Percentiles rank a stretch among this genome's conserved stretches.
Conservation (phyloP, 352 stramenopile species). For the Phytopythium mirpurense region DNA sequence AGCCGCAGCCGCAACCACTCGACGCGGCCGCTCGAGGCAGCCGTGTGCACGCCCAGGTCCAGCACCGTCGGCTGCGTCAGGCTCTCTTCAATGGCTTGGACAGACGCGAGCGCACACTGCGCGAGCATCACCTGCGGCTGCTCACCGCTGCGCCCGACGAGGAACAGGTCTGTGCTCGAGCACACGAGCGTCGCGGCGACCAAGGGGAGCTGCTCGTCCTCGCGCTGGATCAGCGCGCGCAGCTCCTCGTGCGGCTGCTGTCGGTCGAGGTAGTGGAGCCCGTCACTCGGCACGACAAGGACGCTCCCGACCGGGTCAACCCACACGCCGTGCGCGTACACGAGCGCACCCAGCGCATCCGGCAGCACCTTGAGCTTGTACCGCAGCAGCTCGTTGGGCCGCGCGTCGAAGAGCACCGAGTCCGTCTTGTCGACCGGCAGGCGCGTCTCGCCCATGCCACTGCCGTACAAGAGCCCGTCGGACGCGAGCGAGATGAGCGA, state of each 20-base stretch:
- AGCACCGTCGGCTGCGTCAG: constrained; percentile 55
- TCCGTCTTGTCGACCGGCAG: constrained; percentile 24
- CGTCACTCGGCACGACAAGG: constrained; percentile 11
- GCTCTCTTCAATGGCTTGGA: constrained; percentile 69
- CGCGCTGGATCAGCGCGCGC: constrained; percentile 23
- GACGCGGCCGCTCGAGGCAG: constrained; percentile 14
- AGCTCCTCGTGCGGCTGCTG: constrained; percentile 21
- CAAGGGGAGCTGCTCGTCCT: constrained; percentile 20
- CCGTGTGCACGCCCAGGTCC: constrained; percentile 45
- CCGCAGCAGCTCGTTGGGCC: constrained; percentile 62
- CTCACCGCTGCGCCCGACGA: constrained; percentile 39
- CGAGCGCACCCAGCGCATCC: constrained; percentile 39
- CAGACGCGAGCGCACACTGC: constrained; percentile 31
- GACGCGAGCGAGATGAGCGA: constrained; percentile 74
- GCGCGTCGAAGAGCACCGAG: constrained; percentile 34
- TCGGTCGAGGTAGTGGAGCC: constrained; percentile 23
- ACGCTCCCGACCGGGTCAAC: constrained; percentile 25
- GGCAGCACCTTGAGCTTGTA: constrained; percentile 75
- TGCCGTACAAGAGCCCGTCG: constrained; percentile 65
- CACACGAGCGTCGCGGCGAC: constrained; percentile 44
- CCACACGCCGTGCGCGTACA: constrained; percentile 67
- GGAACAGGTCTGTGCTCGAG: constrained; percentile 42
- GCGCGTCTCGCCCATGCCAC: constrained; percentile 34
- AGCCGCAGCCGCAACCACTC: constrained; percentile 68
- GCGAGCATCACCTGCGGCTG: constrained; percentile 42